Conservation (phyloP, 2,329 filamentous ascomycete species). For the Chaetomium sp. region DNA sequence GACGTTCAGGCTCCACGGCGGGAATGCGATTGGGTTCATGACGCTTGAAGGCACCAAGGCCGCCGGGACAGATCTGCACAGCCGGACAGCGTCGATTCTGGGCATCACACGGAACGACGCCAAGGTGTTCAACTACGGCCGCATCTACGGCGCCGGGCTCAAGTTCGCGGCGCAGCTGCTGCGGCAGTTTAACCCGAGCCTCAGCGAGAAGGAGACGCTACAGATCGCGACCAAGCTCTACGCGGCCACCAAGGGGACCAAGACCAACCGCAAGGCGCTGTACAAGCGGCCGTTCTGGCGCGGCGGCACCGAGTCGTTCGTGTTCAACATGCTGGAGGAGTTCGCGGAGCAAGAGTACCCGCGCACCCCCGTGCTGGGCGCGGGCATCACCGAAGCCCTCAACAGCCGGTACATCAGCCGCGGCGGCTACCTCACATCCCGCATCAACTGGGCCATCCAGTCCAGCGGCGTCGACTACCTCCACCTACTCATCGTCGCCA, state of each 20-base stretch:
- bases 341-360: conserved; percentile 93
- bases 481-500: conserved; percentile 83
- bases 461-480: conserved; percentile 96
- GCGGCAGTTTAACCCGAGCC: conserved; percentile 81
- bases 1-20: conserved; percentile 89
- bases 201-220: conserved; percentile 73
- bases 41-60: conserved; percentile 94
- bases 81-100: conserved; percentile 82
- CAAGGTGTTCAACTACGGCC: conserved; percentile 97
- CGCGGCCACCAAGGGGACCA: conserved; percentile 80
- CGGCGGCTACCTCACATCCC: conserved; percentile 86
- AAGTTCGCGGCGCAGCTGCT: conserved; percentile 88
- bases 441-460: conserved; percentile 99
- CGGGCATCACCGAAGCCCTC: conserved; percentile 91
- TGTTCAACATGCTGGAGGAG: conserved; percentile 97
- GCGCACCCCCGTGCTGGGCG: conserved; percentile 84
- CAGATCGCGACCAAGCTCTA: conserved; percentile 76
- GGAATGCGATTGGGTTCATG: conserved; percentile 98
- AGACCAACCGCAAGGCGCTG: conserved; percentile 67
- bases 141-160: conserved; percentile 95
- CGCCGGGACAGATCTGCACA: conserved; percentile 89
- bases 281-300: conserved; percentile 81
- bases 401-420: conserved; percentile 83
- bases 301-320: conserved; percentile 92
- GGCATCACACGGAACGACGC: conserved; percentile 93